These are phyloP conservation scores for Cystobasidiaceae sp. DNA, from an alignment of 1,284 basidiomycete genomes.

Conservation along the genomic window DNA sequence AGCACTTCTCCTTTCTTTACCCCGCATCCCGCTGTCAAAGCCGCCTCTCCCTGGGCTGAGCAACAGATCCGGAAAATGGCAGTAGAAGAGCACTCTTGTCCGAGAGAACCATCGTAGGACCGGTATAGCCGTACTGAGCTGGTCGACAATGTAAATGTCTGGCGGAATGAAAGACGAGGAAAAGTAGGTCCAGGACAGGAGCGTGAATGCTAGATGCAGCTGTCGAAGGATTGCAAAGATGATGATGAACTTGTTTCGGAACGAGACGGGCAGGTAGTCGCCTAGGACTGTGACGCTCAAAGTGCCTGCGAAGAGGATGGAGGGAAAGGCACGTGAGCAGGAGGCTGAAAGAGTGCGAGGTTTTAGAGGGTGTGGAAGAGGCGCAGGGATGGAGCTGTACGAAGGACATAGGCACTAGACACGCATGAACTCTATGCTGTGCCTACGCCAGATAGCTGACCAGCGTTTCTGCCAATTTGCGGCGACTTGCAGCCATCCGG, in stretches of 20 bases:
- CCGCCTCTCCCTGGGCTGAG: slow-evolving; percentile 48
- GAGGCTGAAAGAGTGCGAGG: too few species aligned
- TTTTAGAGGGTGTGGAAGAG: not conserved
- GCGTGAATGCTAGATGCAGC: slow-evolving; percentile 65
- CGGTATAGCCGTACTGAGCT: slow-evolving; percentile 85
- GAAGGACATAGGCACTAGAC: too few species aligned
- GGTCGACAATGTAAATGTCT: slow-evolving; percentile 92
- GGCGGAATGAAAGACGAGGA: slow-evolving; percentile 41
- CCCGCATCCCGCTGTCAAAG: slow-evolving; percentile 8
- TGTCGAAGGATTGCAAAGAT: slow-evolving; percentile 84
- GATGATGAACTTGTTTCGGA: slow-evolving; percentile 74
- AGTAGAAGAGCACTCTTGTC: slow-evolving; percentile 88
- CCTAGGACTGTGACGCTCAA: slow-evolving; percentile 71
- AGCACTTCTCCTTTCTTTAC: slow-evolving; percentile 44
- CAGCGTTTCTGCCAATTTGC: not conserved
- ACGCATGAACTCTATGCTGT: too few species aligned
- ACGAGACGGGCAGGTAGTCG: slow-evolving; percentile 70
- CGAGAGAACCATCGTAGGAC: slow-evolving; percentile 63
- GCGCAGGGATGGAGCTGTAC: not conserved
- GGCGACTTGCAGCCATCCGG: not conserved
- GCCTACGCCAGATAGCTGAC: too few species aligned
- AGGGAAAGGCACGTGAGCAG: not conserved
- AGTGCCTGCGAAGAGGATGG: slow-evolving; percentile 57
- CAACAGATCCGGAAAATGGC: slow-evolving; percentile 93
- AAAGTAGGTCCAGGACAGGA: slow-evolving; percentile 50